Percentiles rank a stretch among this genome's conserved stretches.
These are phyloP conservation scores for Fusarium zealandicum DNA, from an alignment of 2,329 filamentous ascomycete genomes.

Conservation along the genomic window DNA sequence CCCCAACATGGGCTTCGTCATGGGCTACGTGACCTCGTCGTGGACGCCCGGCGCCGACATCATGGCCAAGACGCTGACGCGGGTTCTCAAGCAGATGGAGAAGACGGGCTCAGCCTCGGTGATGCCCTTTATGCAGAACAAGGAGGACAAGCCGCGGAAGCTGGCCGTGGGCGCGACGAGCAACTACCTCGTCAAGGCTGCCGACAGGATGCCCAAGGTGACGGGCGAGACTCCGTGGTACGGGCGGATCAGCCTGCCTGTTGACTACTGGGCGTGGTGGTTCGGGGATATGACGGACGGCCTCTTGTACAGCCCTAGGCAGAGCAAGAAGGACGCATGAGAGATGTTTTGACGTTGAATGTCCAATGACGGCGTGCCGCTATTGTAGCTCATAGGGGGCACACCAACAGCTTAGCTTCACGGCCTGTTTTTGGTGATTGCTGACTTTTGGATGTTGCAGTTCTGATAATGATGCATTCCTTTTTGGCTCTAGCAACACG, in stretches of 20 bases:
- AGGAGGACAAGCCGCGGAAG: conserved; percentile 35
- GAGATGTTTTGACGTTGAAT: neutral
- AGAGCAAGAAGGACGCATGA: conserved; percentile 38
- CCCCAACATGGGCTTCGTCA: conserved; percentile 67
- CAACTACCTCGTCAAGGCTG: conserved; percentile 48
- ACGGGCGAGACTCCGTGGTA: conserved; percentile 48
- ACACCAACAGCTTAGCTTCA: too few relatives aligned
- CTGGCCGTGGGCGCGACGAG: conserved; percentile 42
- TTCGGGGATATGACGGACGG: conserved; percentile 45
- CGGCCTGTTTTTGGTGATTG: too few relatives aligned
- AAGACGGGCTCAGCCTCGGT: conserved; percentile 53
- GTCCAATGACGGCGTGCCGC: neutral
- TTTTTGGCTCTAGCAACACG: too few relatives aligned
- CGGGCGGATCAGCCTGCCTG: conserved; percentile 42
- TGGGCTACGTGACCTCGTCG: conserved; percentile 70
- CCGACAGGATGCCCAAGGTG: conserved; percentile 48
- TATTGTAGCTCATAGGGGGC: neutral
- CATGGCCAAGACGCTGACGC: conserved; percentile 54
- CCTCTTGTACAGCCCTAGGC: conserved; percentile 40
- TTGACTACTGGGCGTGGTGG: conserved; percentile 43
- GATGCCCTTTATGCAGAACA: conserved; percentile 51
- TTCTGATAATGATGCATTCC: too few relatives aligned
- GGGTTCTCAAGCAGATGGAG: conserved; percentile 62
- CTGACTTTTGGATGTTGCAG: too few relatives aligned
- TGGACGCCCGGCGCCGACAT: conserved; percentile 74